Percentiles rank a stretch among this genome's conserved stretches.
Conservation (phyloP, 2,329 filamentous ascomycete species). For the Claviceps sp. region DNA sequence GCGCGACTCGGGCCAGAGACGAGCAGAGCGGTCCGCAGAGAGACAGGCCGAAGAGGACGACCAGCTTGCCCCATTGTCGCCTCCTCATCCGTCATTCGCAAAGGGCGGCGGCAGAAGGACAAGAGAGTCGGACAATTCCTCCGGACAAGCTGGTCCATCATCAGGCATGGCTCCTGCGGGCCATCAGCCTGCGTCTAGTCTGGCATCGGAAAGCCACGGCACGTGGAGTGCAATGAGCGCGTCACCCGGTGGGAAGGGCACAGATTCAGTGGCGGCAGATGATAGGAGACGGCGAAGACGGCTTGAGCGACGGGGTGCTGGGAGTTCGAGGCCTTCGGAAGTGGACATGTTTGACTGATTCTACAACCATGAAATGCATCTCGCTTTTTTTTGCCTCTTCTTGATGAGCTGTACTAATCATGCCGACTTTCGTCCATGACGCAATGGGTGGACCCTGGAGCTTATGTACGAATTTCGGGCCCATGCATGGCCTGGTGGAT, state of each 20-base stretch:
- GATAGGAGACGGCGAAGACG: conserved; percentile 41
- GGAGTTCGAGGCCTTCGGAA: conserved; percentile 20
- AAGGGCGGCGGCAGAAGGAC: conserved; percentile 30
- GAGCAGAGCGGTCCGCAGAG: conserved; percentile 34
- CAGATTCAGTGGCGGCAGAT: conserved; percentile 28
- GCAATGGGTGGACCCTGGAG: background rate
- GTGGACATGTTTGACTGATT: conserved; percentile 25
- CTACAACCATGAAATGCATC: too few relatives aligned
- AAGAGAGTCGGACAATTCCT: conserved; percentile 52
- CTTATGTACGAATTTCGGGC: background rate
- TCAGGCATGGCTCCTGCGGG: conserved; percentile 27
- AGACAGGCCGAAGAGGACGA: conserved; percentile 25
- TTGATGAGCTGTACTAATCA: background rate
- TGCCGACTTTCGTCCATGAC: background rate
- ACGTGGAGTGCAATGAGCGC: conserved; percentile 42
- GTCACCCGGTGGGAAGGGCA: conserved; percentile 26
- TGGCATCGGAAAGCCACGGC: conserved; percentile 35
- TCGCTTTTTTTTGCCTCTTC: background rate
- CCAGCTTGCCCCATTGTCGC: conserved; percentile 32
- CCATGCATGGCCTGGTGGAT: background rate
- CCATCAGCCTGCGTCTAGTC: conserved; percentile 32
- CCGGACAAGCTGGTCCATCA: conserved; percentile 32
- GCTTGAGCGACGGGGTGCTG: conserved; percentile 36
- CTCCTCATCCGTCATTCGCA: conserved; percentile 44
- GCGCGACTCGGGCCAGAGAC: conserved; percentile 35